phyloP scores from a whole-genome alignment of 2,329 filamentous ascomycete genomes.

The Ophiostoma himal-ulmi region DNA sequence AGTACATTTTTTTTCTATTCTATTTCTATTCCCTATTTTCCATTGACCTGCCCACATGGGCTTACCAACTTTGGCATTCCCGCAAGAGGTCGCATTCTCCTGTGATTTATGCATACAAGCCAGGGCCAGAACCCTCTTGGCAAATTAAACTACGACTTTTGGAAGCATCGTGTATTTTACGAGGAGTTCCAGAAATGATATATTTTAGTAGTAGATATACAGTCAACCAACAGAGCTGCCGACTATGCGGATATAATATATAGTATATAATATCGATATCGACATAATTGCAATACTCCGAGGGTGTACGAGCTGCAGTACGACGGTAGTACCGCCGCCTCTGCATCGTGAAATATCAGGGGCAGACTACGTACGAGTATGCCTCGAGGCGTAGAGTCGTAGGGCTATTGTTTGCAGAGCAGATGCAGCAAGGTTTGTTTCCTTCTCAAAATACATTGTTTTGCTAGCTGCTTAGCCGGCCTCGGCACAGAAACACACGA shows the following conservation, averaged over 20 bases:
- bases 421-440: too few relatives aligned
- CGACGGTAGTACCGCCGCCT: neutral
- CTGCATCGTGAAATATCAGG: constrained; percentile 7
- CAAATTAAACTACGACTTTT: constrained; percentile 5
- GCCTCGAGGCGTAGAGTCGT: too few relatives aligned
- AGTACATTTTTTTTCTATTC: neutral
- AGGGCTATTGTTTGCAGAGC: too few relatives aligned
- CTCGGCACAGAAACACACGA: neutral
- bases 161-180: neutral
- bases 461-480: too few relatives aligned
- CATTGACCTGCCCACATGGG: too few relatives aligned
- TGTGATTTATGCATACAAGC: neutral
- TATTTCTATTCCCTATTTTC: neutral
- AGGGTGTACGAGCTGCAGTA: neutral
- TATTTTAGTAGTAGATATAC: neutral
- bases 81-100: neutral
- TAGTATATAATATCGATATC: neutral
- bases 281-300: neutral
- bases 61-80: neutral
- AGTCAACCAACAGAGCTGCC: neutral
- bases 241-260: neutral
- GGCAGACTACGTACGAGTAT: neutral
- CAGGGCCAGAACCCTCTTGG: neutral
- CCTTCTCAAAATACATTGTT: neutral
- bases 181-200: neutral